A percentile compares a stretch with the other conserved stretches of the same genome.
Conservation (phyloP, 2,329 filamentous ascomycete species). For the Iodosphaeria phyllophila region DNA sequence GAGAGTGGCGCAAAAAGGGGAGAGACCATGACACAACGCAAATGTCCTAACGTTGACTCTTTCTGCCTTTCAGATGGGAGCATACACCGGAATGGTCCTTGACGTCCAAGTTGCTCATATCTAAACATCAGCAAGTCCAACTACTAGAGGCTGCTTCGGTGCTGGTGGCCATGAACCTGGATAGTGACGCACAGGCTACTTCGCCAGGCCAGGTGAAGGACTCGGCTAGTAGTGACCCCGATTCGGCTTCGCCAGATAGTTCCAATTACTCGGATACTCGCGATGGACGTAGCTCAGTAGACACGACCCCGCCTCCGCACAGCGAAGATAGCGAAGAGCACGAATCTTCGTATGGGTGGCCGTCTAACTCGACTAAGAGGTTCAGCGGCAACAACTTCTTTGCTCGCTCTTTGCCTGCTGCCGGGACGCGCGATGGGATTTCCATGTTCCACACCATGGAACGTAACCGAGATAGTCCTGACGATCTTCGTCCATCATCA, state of each 20-base stretch:
- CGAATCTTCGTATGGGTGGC: too few species aligned
- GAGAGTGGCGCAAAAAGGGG: too few species aligned
- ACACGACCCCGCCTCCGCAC: slow-evolving; percentile 81
- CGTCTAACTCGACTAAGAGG: slow-evolving; percentile 33
- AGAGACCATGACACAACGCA: too few species aligned
- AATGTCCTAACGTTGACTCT: too few species aligned
- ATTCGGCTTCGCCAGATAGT: slow-evolving; percentile 63
- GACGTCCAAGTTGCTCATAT: slow-evolving; percentile 94
- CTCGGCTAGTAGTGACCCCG: slow-evolving; percentile 64
- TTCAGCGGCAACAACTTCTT: slow-evolving; percentile 38
- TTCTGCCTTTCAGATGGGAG: slow-evolving; percentile 89
- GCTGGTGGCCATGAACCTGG: slow-evolving; percentile 68
- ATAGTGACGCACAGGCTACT: slow-evolving; percentile 28
- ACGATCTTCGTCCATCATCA: slow-evolving; percentile 59
- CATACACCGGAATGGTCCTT: slow-evolving; percentile 96
- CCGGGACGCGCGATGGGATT: slow-evolving; percentile 31
- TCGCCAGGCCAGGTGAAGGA: slow-evolving; percentile 48
- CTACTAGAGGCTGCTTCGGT: slow-evolving; percentile 94
- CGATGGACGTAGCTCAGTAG: slow-evolving; percentile 65
- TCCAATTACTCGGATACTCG: slow-evolving; percentile 66
- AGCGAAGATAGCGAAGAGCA: too few species aligned
- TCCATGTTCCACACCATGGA: slow-evolving; percentile 28
- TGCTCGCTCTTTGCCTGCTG: slow-evolving; percentile 51
- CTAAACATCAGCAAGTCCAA: slow-evolving; percentile 98
- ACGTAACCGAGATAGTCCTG: slow-evolving; percentile 56